These are phyloP conservation scores for Podosphaera fusca DNA, from an alignment of 2,329 filamentous ascomycete genomes.

Conservation along the genomic window DNA sequence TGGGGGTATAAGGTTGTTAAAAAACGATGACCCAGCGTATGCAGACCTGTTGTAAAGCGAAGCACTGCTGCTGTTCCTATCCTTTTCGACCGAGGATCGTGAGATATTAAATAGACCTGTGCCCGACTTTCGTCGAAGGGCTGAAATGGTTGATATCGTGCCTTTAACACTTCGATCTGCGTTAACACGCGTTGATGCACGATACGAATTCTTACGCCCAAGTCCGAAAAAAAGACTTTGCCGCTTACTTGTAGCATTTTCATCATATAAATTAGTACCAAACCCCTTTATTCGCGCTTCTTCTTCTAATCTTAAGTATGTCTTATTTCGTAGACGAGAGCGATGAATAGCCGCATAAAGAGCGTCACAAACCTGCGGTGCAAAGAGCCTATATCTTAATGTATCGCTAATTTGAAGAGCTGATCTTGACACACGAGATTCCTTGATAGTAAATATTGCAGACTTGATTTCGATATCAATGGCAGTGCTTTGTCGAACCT, in stretches of 20 bases:
- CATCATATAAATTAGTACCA: constrained; percentile 26
- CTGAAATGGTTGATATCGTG: constrained; percentile 43
- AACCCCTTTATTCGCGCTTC: constrained; percentile 40
- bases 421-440: neutral
- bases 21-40: constrained; percentile 23
- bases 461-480: constrained; percentile 89
- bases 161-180: constrained; percentile 34
- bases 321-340: constrained; percentile 75
- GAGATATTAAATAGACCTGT: constrained; percentile 62
- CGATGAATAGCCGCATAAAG: constrained; percentile 76
- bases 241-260: constrained; percentile 19
- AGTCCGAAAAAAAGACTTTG: constrained; percentile 30
- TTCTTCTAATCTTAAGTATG: constrained; percentile 39
- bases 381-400: constrained; percentile 1
- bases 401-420: neutral
- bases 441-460: constrained; percentile 23
- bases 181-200: constrained; percentile 36
- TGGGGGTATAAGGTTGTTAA: constrained; percentile 15
- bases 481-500: constrained; percentile 71
- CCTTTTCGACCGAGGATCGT: constrained; percentile 43
- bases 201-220: constrained; percentile 40
- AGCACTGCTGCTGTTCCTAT: constrained; percentile 19
- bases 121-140: constrained; percentile 47
- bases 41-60: constrained; percentile 18
- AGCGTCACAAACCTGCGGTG: constrained; percentile 43